Evolutionary conservation across 1,284 basidiomycete species (phyloP), one percentile per base, ranked within the genome.

Genomic region (Moesziomyces globuligerus): DNA sequence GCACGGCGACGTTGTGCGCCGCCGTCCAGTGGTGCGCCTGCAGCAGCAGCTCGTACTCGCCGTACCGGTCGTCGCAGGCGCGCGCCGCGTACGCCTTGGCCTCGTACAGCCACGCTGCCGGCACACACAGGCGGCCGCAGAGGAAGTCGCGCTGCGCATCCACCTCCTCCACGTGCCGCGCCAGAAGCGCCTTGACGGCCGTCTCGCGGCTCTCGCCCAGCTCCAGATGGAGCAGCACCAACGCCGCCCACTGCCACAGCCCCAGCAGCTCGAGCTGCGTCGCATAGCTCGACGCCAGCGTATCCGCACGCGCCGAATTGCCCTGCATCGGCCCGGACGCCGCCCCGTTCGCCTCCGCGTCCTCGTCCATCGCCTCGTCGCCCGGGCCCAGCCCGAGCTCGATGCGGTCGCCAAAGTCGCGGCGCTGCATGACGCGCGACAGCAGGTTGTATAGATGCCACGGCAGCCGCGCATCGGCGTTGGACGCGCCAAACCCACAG

Each of bases 371-470:
- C 10, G 37, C 85, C 29, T 86, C 86, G 28, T 48, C 55, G 11
- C 42, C 54, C 1, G 83, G 82, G 9, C 41, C 54, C 32, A 80
- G 75, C n/a, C 72, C 69, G 17, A 84, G 83, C 29, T 83, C 65
- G 37, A 80, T 72, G 7, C 94, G 87, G 82, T 98, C 94, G 32
- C 88, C 87, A 69, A 96, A 91, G 81, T 97, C 94, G 24, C 94
- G 87, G 45, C 90, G 84, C 38, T 89, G 86, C 82, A 98, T 87
- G 49, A 91, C 91, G 23, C 90, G 88, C 4, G 93, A 90, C 24
- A 98, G 85, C 29, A 98, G 85, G 58, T 94, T 88, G 81, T 95
- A 97, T 26, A 98, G 82, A 83, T 98, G 94, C 95, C 95, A 99
- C 8, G 91, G 87, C 52, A 97, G 85, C 11, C 92, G 88, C 79